A percentile compares a stretch with the other conserved stretches of the same genome.
These are phyloP conservation scores for Scutellaria galericulata DNA, from an alignment of 257 asterid species.

Conservation along the genomic window DNA sequence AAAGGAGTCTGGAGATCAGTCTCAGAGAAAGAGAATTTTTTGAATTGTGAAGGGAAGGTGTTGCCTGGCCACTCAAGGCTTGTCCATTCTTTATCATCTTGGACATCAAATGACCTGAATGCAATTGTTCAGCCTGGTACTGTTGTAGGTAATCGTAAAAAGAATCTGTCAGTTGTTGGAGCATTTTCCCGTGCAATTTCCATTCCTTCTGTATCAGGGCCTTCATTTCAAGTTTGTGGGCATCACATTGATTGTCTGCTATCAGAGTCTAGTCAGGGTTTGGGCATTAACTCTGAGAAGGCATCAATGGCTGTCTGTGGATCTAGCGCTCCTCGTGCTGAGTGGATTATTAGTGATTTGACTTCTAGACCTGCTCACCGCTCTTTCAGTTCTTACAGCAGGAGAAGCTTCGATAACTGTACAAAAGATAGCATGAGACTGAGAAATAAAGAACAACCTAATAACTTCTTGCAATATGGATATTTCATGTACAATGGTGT, in stretches of 20 bases:
- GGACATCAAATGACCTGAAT: constrained; percentile 44
- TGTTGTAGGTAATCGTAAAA: constrained; percentile 53
- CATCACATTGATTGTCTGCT: constrained; percentile 61
- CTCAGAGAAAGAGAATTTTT: constrained; percentile 43
- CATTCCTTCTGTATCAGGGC: constrained; percentile 73
- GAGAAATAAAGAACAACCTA: constrained; percentile 57
- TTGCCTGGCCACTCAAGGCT: constrained; percentile 48
- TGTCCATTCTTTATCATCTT: constrained; percentile 46
- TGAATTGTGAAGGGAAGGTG: constrained; percentile 48
- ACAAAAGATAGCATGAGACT: constrained; percentile 59
- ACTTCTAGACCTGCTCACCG: constrained; percentile 41
- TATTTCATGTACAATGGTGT: constrained; percentile 59
- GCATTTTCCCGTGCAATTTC: constrained; percentile 71
- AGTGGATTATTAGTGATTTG: constrained; percentile 41
- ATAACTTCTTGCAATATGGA: constrained; percentile 59
- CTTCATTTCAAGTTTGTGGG: constrained; percentile 67
- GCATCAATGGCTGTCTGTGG: constrained; percentile 59
- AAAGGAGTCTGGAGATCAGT: constrained; percentile 48
- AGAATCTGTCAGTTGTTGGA: constrained; percentile 61
- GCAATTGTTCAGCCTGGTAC: constrained; percentile 53
- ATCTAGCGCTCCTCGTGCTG: constrained; percentile 43
- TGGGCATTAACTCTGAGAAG: constrained; percentile 38
- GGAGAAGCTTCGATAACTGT: constrained; percentile 45
- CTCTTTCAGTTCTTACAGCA: constrained; percentile 44
- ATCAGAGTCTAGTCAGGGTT: constrained; percentile 42